Evolutionary conservation across 139 green algal genomes (phyloP).

Genomic region (Auxenochlorella pyrenoidosa): DNA sequence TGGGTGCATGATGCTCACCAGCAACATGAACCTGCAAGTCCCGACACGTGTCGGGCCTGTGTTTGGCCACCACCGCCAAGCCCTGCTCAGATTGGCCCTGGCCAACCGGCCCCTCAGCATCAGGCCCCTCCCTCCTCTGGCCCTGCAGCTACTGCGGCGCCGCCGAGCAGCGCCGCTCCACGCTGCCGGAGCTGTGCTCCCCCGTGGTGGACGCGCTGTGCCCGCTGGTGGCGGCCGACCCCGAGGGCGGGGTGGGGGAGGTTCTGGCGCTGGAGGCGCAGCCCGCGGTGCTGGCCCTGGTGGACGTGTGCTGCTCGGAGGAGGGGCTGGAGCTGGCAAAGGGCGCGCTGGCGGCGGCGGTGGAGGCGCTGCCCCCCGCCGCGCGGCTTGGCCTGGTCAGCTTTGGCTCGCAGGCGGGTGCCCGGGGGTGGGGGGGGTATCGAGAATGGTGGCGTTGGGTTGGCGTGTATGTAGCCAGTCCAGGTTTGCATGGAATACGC

Average conservation of each 20-base stretch:
- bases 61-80: too few relatives aligned
- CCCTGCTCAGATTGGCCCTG: too few relatives aligned
- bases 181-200: slow-evolving; percentile 67
- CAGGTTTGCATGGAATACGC: too few relatives aligned
- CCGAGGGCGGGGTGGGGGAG: slow-evolving; percentile 21
- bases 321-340: slow-evolving; percentile 83
- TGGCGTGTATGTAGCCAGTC: too few relatives aligned
- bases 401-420: slow-evolving; percentile 60
- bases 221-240: slow-evolving; percentile 38
- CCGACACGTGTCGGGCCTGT: too few relatives aligned
- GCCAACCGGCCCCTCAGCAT: too few relatives aligned
- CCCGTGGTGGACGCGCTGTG: slow-evolving; percentile 65
- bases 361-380: slow-evolving; percentile 80
- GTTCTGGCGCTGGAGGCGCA: slow-evolving; percentile 20
- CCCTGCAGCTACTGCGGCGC: slow-evolving; percentile 39
- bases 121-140: slow-evolving; percentile 33
- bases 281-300: slow-evolving; percentile 21
- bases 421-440: neutral
- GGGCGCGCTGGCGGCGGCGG: slow-evolving; percentile 71
- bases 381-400: slow-evolving; percentile 77
- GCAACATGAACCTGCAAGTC: too few relatives aligned
- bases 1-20: too few relatives aligned
- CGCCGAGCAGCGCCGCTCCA: slow-evolving; percentile 27
- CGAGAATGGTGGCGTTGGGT: too few relatives aligned
- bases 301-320: slow-evolving; percentile 54